phyloP scores from a whole-genome alignment of 2,329 filamentous ascomycete genomes.

The Zymoseptoria brevis region DNA sequence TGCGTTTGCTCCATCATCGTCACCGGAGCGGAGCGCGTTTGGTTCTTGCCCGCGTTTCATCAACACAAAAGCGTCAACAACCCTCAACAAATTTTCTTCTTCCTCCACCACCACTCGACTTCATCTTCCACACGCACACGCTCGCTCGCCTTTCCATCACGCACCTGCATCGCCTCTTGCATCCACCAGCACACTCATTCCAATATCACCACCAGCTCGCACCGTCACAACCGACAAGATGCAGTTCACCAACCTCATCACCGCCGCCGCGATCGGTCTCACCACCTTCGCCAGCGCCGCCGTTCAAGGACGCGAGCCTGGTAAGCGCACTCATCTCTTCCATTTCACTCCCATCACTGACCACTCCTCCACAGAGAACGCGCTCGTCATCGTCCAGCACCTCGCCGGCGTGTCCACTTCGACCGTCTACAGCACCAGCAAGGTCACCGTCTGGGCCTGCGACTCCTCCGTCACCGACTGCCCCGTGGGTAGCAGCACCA shows the following conservation, averaged over 20 bases:
- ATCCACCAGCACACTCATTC: slow-evolving; percentile 1
- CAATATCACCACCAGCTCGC: neutral
- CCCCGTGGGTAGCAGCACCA: slow-evolving; percentile 24
- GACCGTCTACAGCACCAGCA: slow-evolving; percentile 36
- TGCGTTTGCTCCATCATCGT: neutral
- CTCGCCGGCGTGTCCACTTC: slow-evolving; percentile 33
- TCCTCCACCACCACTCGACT: neutral
- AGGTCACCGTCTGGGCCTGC: slow-evolving; percentile 37
- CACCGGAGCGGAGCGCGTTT: neutral
- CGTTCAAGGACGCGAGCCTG: neutral
- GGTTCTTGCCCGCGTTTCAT: neutral
- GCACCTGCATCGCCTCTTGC: neutral
- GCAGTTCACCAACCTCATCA: slow-evolving; percentile 7
- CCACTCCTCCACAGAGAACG: slow-evolving; percentile 1
- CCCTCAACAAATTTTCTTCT: neutral
- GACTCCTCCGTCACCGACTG: slow-evolving; percentile 33
- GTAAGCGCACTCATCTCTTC: neutral
- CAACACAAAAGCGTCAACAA: neutral
- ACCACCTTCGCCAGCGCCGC: neutral
- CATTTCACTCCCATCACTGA: neutral
- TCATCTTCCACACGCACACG: neutral
- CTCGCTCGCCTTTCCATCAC: neutral
- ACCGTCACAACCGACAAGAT: slow-evolving; percentile 4
- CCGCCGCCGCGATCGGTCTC: slow-evolving; percentile 4
- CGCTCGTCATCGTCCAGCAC: slow-evolving; percentile 22